Conservation (phyloP, 2,329 filamentous ascomycete species). For the Colletotrichum cereale region DNA sequence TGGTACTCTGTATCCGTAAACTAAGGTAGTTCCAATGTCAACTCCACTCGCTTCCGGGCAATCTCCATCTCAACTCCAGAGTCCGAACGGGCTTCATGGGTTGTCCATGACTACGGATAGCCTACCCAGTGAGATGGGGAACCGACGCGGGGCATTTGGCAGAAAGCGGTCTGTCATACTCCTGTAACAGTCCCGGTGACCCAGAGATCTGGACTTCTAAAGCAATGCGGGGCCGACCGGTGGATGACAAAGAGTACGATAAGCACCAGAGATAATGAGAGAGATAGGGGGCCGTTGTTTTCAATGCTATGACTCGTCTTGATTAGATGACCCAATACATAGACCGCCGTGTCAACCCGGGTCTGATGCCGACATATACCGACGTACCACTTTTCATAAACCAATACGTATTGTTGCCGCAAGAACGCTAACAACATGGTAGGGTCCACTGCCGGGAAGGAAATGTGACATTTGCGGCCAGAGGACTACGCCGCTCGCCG, state of each 20-base stretch:
- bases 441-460: neutral
- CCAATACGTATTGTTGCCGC: neutral
- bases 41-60: conserved; percentile 27
- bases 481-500: neutral
- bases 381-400: neutral
- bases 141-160: neutral
- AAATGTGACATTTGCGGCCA: neutral
- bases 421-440: neutral
- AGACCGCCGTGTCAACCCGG: neutral
- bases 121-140: conserved; percentile 2
- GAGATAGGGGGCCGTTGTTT: neutral
- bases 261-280: neutral
- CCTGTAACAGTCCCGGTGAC: neutral
- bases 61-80: conserved; percentile 30
- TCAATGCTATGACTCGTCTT: neutral
- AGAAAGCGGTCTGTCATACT: neutral
- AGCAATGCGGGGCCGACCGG: conserved; percentile 4
- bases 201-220: neutral
- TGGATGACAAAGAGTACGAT: conserved; percentile 7
- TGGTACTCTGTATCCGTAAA: no score
- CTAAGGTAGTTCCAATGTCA: neutral
- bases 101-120: conserved; percentile 13
- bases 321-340: conserved; percentile 20
- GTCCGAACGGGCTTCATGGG: conserved; percentile 21
- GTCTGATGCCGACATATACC: neutral